Base-by-base conservation (phyloP, 208 protist species). In the Acanthamoeba culbertsoni region DNA sequence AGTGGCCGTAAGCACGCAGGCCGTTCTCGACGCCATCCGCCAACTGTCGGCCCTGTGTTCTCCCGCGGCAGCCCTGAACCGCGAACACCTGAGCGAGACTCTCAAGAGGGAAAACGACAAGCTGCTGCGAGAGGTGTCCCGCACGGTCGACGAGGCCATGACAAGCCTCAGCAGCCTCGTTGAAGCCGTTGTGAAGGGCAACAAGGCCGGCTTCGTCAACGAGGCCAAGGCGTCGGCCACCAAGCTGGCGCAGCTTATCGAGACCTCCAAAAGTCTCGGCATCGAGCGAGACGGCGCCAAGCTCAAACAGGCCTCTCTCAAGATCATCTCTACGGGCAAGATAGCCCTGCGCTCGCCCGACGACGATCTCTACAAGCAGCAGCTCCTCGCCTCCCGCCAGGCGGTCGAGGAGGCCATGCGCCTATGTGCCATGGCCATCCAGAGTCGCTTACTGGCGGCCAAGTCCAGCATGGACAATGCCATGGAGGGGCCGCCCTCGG, bases 261-360 rank as follows among this genome's bases (percentile, higher is more conserved):
- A 92, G 40, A 92, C 88, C 0, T 55, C 88, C 59, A 92, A 92
- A 62, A 79, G 43, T 43, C 43, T 92, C 31, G 63, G 63, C 12
- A 71, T 79, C 65, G 55, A 92, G 55, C 42, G 63, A n/a, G 88
- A 92, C 18, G 88, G 63, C 31, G 62, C 88, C 57, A 92, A 77
- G 42, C 63, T 92, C 62, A 92, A 92, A 45, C 62, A 92, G 45
- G 88, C 63, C 45, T 92, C 88, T 10, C 88, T 92, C 40, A 71
- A 92, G 63, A 77, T 92, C 43, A 92, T 92, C 10, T 79, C 88
- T 23, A 62, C 65, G 8, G 65, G 88, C 16, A 92, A 92, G 63
- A 46, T 77, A n/a, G 88, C 88, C 7, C 63, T 92, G 42, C 40
- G 63, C 23, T 26, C 82, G 31, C 82, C 82, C 14, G 51, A 90